Conservation (phyloP, 1,139 yeast species). For the Yamadazyma taylorii region DNA sequence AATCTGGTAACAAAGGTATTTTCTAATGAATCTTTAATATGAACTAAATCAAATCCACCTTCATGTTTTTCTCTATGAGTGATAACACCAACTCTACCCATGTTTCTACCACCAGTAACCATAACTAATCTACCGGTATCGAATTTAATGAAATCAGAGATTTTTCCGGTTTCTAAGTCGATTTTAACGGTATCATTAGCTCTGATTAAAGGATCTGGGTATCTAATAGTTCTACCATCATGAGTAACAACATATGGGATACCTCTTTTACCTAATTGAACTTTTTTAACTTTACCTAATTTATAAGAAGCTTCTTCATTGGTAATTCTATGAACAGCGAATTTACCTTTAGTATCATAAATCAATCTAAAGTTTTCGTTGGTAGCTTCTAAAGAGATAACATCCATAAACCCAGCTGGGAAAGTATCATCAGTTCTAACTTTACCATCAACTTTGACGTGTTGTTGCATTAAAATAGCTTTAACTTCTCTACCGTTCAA, state of each 20-base stretch:
- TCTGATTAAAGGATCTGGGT: constrained; percentile 97
- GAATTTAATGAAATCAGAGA: constrained; percentile 87
- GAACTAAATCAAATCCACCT: constrained; percentile 99
- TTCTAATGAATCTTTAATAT: constrained; percentile 95
- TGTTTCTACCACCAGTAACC: constrained; percentile 99
- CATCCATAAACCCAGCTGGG: constrained; percentile 99
- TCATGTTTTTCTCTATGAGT: constrained; percentile 99
- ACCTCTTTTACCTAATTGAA: constrained; percentile 97
- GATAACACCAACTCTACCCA: constrained; percentile 99
- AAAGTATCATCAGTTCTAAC: constrained; percentile 97
- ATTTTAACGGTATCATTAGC: constrained; percentile 97
- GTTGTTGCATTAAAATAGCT: constrained; percentile 99
- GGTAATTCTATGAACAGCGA: constrained; percentile 98
- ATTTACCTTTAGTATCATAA: constrained; percentile 98
- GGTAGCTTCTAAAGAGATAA: constrained; percentile 94
- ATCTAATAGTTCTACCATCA: constrained; percentile 99
- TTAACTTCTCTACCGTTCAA: constrained; percentile 99
- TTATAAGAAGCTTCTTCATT: constrained; percentile 98
- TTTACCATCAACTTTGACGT: constrained; percentile 98
- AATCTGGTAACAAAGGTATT: constrained; percentile 99
- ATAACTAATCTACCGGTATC: constrained; percentile 94
- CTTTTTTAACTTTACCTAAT: constrained; percentile 96
- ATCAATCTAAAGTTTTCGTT: constrained; percentile 98
- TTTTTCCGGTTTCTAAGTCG: constrained; percentile 94
- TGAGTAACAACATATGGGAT: constrained; percentile 97